Conservation (phyloP, 2,329 filamentous ascomycete species). For the Aspergillus pseudoterreus region DNA sequence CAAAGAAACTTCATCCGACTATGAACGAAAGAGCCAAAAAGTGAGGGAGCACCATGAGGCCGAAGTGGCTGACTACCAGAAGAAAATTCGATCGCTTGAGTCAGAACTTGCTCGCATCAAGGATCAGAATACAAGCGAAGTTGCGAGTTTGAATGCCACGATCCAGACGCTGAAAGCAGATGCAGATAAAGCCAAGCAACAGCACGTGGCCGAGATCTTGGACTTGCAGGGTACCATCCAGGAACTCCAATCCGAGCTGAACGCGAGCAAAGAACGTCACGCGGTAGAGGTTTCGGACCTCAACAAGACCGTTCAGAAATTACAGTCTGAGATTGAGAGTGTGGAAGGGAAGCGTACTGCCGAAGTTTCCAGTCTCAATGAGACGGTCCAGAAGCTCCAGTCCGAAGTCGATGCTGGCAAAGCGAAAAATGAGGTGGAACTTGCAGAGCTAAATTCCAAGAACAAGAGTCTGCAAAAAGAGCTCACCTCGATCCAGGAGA, state of each 20-base stretch:
- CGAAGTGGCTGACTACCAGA: slow-evolving; percentile 61
- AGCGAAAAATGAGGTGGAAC: slow-evolving; percentile 55
- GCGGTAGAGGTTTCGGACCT: slow-evolving; percentile 59
- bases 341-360: slow-evolving; percentile 46
- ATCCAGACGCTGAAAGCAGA: slow-evolving; percentile 55
- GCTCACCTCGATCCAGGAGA: slow-evolving; percentile 40
- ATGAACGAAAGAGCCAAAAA: slow-evolving; percentile 37
- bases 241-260: slow-evolving; percentile 49
- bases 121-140: slow-evolving; percentile 50
- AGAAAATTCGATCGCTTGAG: slow-evolving; percentile 59
- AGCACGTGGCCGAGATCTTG: slow-evolving; percentile 57
- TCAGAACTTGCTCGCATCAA: slow-evolving; percentile 47
- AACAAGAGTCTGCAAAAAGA: slow-evolving; percentile 54
- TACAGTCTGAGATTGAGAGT: slow-evolving; percentile 45
- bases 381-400: slow-evolving; percentile 58
- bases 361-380: slow-evolving; percentile 58
- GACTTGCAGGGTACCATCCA: slow-evolving; percentile 59
- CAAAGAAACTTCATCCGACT: slow-evolving; percentile 40
- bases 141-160: slow-evolving; percentile 55
- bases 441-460: slow-evolving; percentile 56
- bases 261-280: slow-evolving; percentile 46
- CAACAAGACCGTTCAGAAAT: slow-evolving; percentile 52
- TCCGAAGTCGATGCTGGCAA: slow-evolving; percentile 45
- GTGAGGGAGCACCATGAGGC: slow-evolving; percentile 50
- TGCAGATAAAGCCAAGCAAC: slow-evolving; percentile 54